phyloP scores from a whole-genome alignment of 768 basidiomycete species.

The Termitomyces sp. region DNA sequence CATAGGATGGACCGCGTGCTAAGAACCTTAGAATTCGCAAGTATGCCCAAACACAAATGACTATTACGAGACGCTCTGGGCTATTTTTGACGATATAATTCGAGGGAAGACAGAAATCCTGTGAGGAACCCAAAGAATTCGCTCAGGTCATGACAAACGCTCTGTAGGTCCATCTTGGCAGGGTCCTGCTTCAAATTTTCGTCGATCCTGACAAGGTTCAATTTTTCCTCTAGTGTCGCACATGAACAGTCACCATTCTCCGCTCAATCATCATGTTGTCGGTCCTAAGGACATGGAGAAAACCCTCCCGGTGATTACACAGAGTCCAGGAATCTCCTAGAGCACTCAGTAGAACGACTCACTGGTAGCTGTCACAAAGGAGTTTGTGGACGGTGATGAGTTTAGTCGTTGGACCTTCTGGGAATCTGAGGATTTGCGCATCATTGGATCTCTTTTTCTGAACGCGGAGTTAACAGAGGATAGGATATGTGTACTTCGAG shows the following conservation, averaged over 20 bases:
- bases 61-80: neutral
- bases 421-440: neutral
- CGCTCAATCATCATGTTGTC: slow-evolving; percentile 6
- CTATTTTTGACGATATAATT: neutral
- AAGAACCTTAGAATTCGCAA: slow-evolving; percentile 5
- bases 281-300: slow-evolving; percentile 4
- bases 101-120: neutral
- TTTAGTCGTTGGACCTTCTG: neutral
- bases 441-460: neutral
- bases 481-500: neutral
- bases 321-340: slow-evolving; percentile 3
- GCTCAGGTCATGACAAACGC: slow-evolving; percentile 2
- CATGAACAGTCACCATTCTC: slow-evolving; percentile 5
- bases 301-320: slow-evolving; percentile 4
- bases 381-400: neutral
- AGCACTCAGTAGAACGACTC: slow-evolving; percentile 1
- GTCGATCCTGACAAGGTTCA: slow-evolving; percentile 1
- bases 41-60: slow-evolving; percentile 1
- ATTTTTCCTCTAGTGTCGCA: slow-evolving; percentile 3
- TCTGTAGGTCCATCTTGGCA: neutral
- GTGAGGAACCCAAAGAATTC: neutral
- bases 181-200: slow-evolving; percentile 1
- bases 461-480: neutral
- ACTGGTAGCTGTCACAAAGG: neutral
- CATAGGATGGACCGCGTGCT: neutral